Conservation (phyloP, 2,329 filamentous ascomycete genomes). For the Penicillium sclerotigenum region DNA sequence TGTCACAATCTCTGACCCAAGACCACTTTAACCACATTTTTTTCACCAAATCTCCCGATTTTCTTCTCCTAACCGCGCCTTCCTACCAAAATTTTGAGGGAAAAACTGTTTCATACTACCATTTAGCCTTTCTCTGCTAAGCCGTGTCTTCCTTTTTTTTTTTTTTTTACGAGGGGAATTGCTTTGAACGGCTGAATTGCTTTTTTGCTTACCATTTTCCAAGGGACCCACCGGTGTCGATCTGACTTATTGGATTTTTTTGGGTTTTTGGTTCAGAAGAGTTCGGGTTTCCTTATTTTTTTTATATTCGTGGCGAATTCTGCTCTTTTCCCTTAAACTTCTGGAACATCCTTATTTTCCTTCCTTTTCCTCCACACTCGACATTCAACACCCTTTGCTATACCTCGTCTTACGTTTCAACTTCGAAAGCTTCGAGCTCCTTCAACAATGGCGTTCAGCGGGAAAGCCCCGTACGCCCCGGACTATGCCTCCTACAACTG, state of each 20-base stretch:
- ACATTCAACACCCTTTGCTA: not conserved
- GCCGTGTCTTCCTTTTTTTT: no score
- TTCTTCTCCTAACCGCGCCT: slow-evolving; percentile 16
- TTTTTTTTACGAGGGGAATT: not conserved
- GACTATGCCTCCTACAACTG: slow-evolving; percentile 51
- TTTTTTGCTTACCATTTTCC: not conserved
- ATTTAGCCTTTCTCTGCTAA: not conserved
- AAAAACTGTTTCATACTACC: not conserved
- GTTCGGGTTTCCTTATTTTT: slow-evolving; percentile 19
- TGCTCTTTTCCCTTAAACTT: slow-evolving; percentile 1
- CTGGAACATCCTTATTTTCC: slow-evolving; percentile 1
- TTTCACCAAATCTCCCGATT: not conserved
- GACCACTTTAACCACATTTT: not conserved
- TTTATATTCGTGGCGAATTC: slow-evolving; percentile 29
- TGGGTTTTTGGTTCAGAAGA: slow-evolving; percentile 3
- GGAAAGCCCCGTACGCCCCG: slow-evolving; percentile 34
- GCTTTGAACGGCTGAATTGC: slow-evolving; percentile 9
- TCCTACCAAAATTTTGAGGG: not conserved
- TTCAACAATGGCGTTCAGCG: slow-evolving; percentile 30
- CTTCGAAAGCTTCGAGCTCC: slow-evolving; percentile 2
- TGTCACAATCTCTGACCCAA: slow-evolving; percentile 21
- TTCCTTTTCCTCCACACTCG: not conserved
- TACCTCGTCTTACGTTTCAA: not conserved
- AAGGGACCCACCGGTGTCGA: slow-evolving; percentile 22
- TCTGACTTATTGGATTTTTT: slow-evolving; percentile 18